phyloP scores from a whole-genome alignment of 192 early-diverging fungal species.

The Chytriomyces hyalinus region DNA sequence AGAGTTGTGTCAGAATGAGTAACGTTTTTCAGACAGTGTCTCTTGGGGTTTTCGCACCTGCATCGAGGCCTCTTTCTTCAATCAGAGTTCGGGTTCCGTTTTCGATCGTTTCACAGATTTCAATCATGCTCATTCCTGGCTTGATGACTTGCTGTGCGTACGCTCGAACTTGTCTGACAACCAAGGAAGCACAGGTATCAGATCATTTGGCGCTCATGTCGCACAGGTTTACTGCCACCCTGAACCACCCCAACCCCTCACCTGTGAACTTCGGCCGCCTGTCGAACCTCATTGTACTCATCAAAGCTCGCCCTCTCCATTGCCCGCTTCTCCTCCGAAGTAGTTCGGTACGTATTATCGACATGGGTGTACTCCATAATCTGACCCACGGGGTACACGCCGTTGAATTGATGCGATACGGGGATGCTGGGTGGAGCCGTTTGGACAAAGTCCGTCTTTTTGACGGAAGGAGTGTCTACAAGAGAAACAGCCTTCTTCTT shows the following conservation, averaged over 20 bases:
- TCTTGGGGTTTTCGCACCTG: conserved; percentile 46
- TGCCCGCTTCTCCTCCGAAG: conserved; percentile 90
- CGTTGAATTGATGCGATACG: conserved; percentile 80
- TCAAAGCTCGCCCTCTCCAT: conserved; percentile 75
- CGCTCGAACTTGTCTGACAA: conserved; percentile 66
- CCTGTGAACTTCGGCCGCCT: conserved; percentile 94
- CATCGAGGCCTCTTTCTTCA: conserved; percentile 82
- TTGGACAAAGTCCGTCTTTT: conserved; percentile 37
- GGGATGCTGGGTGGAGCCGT: conserved; percentile 66
- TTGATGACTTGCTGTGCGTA: conserved; percentile 83
- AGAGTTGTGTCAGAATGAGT: not conserved
- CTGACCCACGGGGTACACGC: conserved; percentile 84
- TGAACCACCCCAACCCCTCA: not conserved
- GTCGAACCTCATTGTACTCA: conserved; percentile 80
- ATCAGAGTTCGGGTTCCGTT: conserved; percentile 89
- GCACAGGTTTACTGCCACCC: no score
- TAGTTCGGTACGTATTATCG: conserved; percentile 85
- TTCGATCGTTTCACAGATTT: conserved; percentile 91
- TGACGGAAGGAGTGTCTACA: not conserved
- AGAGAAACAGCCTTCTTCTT: conserved; percentile 27
- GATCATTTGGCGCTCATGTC: no score
- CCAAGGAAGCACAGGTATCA: no score
- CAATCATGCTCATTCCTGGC: conserved; percentile 95
- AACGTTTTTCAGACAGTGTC: not conserved
- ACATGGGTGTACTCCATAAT: conserved; percentile 79